phyloP scores from a whole-genome alignment of 148 eudicot species.

The Rhododendron kiyosumense region DNA sequence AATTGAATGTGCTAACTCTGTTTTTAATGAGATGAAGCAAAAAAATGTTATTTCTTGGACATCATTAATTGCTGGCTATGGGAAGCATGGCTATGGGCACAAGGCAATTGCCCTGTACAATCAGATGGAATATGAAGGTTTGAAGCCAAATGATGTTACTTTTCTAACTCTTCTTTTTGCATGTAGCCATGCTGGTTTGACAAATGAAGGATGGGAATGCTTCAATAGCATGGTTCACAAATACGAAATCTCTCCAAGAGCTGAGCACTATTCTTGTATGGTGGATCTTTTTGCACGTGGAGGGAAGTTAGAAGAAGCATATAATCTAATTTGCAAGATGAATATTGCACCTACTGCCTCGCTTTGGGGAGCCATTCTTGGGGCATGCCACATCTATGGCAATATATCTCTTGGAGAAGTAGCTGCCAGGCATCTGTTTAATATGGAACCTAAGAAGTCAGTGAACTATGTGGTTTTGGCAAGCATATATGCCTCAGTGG shows the following conservation, averaged over 20 bases:
- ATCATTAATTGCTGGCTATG: conserved; percentile 11
- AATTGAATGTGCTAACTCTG: conserved; percentile 9
- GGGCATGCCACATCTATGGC: conserved; percentile 15
- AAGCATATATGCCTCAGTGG: conserved; percentile 17
- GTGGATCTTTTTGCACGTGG: conserved; percentile 20
- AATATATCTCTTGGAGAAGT: conserved; percentile 14
- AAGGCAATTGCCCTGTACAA: conserved; percentile 11
- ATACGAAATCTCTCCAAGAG: conserved; percentile 16
- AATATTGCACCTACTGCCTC: conserved; percentile 14
- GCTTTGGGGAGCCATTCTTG: conserved; percentile 19
- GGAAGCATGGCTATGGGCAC: not conserved
- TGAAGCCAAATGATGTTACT: conserved; percentile 20
- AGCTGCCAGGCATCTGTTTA: conserved; percentile 15
- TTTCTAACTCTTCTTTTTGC: conserved; percentile 19
- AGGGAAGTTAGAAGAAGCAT: conserved; percentile 17
- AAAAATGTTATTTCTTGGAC: conserved; percentile 25
- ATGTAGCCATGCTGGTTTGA: conserved; percentile 26
- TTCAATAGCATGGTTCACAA: conserved; percentile 17
- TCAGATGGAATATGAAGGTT: conserved; percentile 14
- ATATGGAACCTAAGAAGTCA: conserved; percentile 14
- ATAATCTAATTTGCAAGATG: conserved; percentile 9
- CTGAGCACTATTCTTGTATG: conserved; percentile 21
- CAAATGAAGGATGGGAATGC: conserved; percentile 11
- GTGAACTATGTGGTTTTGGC: conserved; percentile 24
- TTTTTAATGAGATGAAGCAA: conserved; percentile 6